These are phyloP conservation scores for Paraleonurus japonicus DNA, from an alignment of 257 asterid species.

Conservation along the genomic window DNA sequence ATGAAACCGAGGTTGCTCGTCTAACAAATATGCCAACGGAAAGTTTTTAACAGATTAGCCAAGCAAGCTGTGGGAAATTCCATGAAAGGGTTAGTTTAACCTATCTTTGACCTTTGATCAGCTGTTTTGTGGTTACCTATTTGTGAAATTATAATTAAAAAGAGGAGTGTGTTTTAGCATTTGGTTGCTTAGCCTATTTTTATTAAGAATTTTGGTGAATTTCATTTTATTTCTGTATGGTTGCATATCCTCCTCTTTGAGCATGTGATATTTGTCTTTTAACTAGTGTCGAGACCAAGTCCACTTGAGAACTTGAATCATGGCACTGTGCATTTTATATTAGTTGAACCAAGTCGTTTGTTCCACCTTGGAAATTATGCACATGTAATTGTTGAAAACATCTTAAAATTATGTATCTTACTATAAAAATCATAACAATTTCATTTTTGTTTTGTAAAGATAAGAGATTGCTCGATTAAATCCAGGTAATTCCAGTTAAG, in stretches of 20 bases:
- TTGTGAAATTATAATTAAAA: background rate
- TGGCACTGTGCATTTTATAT: background rate
- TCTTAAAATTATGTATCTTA: background rate
- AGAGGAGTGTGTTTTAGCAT: background rate
- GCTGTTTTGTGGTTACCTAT: background rate
- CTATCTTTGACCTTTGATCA: background rate
- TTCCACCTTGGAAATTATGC: background rate
- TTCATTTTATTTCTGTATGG: background rate
- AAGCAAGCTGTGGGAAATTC: constrained; percentile 77
- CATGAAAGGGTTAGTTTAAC: constrained; percentile 60
- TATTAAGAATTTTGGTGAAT: background rate
- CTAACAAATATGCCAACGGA: constrained; percentile 74
- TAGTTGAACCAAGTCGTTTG: background rate
- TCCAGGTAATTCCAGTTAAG: background rate
- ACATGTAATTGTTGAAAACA: background rate
- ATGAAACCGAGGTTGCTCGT: constrained; percentile 82
- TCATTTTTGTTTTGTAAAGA: background rate
- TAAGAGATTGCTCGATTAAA: background rate
- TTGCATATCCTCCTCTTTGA: background rate
- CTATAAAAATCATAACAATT: background rate
- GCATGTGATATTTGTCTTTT: background rate
- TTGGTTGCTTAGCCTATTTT: constrained; percentile 2
- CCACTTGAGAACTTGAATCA: background rate
- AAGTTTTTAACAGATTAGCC: constrained; percentile 67
- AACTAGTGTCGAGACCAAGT: background rate